phyloP scores from a whole-genome alignment of 257 asterid species.

The Leonotis leonurus region DNA sequence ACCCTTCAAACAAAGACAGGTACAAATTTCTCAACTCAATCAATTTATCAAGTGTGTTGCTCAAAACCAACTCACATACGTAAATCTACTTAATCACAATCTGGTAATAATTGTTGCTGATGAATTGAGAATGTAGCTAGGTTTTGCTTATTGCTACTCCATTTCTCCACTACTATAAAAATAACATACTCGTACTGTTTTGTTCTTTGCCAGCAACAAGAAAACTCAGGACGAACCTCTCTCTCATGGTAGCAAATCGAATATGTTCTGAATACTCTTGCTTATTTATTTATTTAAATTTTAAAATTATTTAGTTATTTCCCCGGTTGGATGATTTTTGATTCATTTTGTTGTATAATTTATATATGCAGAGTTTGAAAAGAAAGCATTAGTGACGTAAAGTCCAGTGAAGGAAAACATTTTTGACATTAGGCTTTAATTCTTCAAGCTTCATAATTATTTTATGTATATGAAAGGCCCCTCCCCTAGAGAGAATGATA shows the following conservation, averaged over 20 bases:
- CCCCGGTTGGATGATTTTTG: not conserved
- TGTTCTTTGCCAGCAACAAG: constrained; percentile 21
- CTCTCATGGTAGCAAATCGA: constrained; percentile 16
- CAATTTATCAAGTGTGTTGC: not conserved
- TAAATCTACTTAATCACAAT: not conserved
- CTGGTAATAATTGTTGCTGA: not conserved
- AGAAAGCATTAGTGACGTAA: constrained; percentile 9
- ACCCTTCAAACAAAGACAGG: constrained; percentile 55
- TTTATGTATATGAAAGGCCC: no score
- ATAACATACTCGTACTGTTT: not conserved
- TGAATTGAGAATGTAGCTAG: not conserved
- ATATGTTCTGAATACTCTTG: not conserved
- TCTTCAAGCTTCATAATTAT: not conserved
- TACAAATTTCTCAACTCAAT: constrained; percentile 10
- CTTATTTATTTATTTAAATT: no score
- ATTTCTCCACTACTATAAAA: not conserved
- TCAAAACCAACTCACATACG: no score
- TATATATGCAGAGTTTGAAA: constrained; percentile 14
- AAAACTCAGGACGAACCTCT: constrained; percentile 24
- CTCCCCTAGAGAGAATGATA: no score
- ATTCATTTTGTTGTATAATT: not conserved
- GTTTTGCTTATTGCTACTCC: not conserved
- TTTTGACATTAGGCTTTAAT: not conserved
- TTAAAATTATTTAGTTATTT: not conserved
- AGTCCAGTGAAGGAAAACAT: not conserved